These are phyloP conservation scores for Lasiodiplodia theobromae DNA, from an alignment of 2,329 filamentous ascomycete genomes.

Conservation along the genomic window DNA sequence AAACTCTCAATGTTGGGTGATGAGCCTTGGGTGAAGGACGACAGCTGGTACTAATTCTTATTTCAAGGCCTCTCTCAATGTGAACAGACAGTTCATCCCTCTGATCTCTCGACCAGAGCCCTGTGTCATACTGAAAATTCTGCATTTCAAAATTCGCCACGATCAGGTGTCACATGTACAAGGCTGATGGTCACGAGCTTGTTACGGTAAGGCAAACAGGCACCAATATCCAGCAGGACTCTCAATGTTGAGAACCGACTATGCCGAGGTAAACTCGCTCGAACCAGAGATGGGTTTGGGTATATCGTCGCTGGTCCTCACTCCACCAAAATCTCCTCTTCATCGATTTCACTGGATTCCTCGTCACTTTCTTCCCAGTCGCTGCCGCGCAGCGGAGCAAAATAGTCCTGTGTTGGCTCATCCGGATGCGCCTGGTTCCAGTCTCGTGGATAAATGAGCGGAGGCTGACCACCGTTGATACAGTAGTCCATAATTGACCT, in stretches of 20 bases:
- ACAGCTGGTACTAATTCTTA: too few species aligned
- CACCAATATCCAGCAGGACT: too few species aligned
- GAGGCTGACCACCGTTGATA: constrained; percentile 20
- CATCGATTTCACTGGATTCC: background rate
- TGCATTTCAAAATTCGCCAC: background rate
- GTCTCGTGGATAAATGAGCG: constrained; percentile 21
- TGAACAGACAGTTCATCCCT: too few species aligned
- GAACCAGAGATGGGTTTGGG: background rate
- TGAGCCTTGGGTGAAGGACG: too few species aligned
- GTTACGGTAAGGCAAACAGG: background rate
- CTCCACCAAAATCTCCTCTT: constrained; percentile 9
- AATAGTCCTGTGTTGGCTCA: constrained; percentile 14
- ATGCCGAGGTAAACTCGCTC: background rate
- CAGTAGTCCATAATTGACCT: constrained; percentile 22
- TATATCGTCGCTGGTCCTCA: background rate
- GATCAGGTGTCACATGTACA: background rate
- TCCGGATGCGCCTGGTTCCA: constrained; percentile 26
- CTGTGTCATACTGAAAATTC: too few species aligned
- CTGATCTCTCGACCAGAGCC: too few species aligned
- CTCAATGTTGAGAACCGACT: background rate
- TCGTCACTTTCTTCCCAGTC: background rate
- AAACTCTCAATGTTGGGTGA: too few species aligned
- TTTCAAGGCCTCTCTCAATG: too few species aligned
- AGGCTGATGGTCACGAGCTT: too few species aligned
- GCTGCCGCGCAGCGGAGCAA: background rate